phyloP scores from a whole-genome alignment of 306 rosid species.

The Abrus precatorius region DNA sequence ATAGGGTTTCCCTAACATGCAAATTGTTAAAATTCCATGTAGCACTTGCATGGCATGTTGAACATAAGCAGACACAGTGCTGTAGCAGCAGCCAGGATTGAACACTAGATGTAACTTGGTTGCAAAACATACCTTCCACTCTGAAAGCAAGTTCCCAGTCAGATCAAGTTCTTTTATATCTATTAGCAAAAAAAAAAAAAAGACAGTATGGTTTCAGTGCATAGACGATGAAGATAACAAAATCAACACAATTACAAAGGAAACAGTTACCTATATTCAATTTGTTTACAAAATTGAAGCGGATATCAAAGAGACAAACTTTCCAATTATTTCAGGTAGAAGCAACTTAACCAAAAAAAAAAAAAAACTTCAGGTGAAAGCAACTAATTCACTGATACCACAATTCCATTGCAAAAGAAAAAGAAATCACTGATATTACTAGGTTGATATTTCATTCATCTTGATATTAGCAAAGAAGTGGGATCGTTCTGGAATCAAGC shows the following conservation, averaged over 20 bases:
- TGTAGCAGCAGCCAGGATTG: slow-evolving; percentile 33
- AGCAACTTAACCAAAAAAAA: slow-evolving; percentile 26
- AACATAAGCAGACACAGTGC: slow-evolving; percentile 27
- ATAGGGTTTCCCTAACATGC: neutral
- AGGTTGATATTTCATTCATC: slow-evolving; percentile 40
- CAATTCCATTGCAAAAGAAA: neutral
- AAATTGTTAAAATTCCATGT: neutral
- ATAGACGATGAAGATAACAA: slow-evolving; percentile 6
- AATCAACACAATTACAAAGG: neutral
- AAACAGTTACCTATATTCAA: slow-evolving; percentile 17
- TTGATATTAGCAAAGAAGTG: slow-evolving; percentile 26
- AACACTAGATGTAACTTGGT: slow-evolving; percentile 41
- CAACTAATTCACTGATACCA: slow-evolving; percentile 30
- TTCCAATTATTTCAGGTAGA: slow-evolving; percentile 25
- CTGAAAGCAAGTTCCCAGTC: slow-evolving; percentile 88
- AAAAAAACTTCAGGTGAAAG: slow-evolving; percentile 36
- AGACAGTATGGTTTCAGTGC: slow-evolving; percentile 36
- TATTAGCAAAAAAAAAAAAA: slow-evolving; percentile 51
- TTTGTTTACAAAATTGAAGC: slow-evolving; percentile 35
- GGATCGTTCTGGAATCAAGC: slow-evolving; percentile 47
- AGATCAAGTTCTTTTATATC: slow-evolving; percentile 88
- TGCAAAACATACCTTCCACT: slow-evolving; percentile 78
- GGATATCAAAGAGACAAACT: slow-evolving; percentile 31
- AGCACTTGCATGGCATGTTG: slow-evolving; percentile 21
- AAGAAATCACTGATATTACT: neutral